Evolutionary conservation across 2,329 filamentous ascomycete species (phyloP).

Genomic region (Fusarium guadeloupense): DNA sequence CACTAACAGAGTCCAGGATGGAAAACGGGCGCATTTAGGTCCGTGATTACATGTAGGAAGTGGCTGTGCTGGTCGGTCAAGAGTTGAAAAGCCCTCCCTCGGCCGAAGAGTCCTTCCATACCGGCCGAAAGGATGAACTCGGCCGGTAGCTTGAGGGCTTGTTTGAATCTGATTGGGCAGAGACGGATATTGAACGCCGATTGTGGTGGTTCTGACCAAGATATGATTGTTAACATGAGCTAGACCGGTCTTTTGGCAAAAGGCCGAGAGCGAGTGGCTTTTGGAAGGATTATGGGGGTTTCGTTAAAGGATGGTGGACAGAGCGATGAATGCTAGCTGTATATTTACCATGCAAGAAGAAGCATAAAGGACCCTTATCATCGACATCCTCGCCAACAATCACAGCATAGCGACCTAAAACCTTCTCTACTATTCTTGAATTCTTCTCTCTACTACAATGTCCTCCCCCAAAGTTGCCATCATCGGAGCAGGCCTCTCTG

Average conservation of each 20-base stretch:
- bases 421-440: fast-evolving
- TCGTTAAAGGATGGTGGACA: fast-evolving
- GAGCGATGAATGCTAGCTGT: not conserved
- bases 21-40: not conserved
- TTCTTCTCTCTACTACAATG: constrained; percentile 3
- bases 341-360: constrained; percentile 1
- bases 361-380: too few relatives aligned
- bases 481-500: constrained; percentile 53
- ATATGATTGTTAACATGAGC: not conserved
- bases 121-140: constrained; percentile 7
- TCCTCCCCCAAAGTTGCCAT: constrained; percentile 40
- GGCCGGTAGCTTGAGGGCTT: not conserved
- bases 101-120: not conserved
- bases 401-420: too few relatives aligned
- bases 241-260: not conserved
- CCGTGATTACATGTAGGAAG: not conserved
- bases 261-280: not conserved
- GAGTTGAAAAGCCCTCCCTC: not conserved
- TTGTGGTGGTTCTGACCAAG: not conserved
- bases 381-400: fast-evolving
- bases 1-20: not conserved
- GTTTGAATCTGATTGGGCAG: not conserved
- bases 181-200: not conserved
- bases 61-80: not conserved
- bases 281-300: not conserved